phyloP scores from a whole-genome alignment of 2,329 filamentous ascomycete genomes.

The Xylariales sp. region DNA sequence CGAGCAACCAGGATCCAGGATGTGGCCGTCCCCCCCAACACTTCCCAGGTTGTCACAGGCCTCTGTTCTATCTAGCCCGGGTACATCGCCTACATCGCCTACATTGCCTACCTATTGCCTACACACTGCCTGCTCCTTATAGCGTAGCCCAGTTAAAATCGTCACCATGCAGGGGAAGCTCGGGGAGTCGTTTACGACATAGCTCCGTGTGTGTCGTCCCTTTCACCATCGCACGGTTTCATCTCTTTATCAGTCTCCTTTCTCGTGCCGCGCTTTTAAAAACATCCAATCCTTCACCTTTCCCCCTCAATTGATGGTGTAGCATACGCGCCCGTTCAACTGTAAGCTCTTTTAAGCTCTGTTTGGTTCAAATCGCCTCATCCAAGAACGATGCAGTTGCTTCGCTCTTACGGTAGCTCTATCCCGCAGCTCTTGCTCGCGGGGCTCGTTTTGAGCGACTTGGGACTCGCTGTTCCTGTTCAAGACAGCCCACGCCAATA shows the following conservation, averaged over 20 bases:
- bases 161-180: conserved; percentile 28
- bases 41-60: not conserved
- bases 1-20: too few relatives aligned
- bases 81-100: not conserved
- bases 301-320: conserved; percentile 17
- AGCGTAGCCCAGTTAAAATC: conserved; percentile 17
- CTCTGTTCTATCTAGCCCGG: not conserved
- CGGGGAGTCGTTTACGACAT: conserved; percentile 33
- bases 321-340: not conserved
- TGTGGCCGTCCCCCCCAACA: too few relatives aligned
- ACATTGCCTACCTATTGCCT: too few relatives aligned
- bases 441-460: conserved; percentile 44
- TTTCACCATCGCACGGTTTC: conserved; percentile 7
- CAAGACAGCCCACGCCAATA: conserved; percentile 67
- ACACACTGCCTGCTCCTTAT: not conserved
- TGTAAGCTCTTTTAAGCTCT: not conserved
- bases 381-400: conserved; percentile 32
- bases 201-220: conserved; percentile 17
- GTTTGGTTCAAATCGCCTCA: conserved; percentile 3
- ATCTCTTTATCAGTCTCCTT: not conserved
- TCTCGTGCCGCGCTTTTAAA: conserved; percentile 19
- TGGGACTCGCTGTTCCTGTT: conserved; percentile 47
- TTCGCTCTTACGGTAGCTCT: conserved; percentile 32
- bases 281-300: not conserved
- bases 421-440: conserved; percentile 42